Evolutionary conservation across 2,329 filamentous ascomycete genomes (phyloP).

Genomic region (Orbilia javanica): DNA sequence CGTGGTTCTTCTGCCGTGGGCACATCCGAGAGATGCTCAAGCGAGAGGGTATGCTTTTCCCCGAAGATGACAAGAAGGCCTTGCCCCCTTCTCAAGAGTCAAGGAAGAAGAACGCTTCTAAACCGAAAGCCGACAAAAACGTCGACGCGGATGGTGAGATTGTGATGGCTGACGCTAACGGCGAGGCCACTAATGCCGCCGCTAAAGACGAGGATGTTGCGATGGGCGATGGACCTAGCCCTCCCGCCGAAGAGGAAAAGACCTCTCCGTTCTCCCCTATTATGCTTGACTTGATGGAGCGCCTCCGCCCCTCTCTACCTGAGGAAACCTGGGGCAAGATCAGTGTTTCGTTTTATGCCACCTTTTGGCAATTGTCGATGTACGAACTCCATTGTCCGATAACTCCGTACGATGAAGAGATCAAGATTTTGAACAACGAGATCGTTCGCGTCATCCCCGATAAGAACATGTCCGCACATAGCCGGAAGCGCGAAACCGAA

Average conservation of each 20-base stretch:
- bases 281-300: conserved; percentile 79
- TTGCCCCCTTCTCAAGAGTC: conserved; percentile 62
- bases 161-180: conserved; percentile 50
- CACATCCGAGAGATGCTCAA: conserved; percentile 71
- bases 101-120: conserved; percentile 56
- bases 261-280: conserved; percentile 74
- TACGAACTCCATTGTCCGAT: conserved; percentile 83
- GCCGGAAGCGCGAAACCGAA: conserved; percentile 74
- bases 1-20: conserved; percentile 64
- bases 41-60: conserved; percentile 61
- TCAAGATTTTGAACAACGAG: conserved; percentile 76
- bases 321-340: conserved; percentile 76
- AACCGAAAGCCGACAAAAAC: conserved; percentile 40
- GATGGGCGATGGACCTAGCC: conserved; percentile 65
- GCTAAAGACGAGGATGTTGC: conserved; percentile 64
- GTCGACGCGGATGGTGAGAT: conserved; percentile 54
- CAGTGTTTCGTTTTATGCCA: conserved; percentile 84
- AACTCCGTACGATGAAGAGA: conserved; percentile 82
- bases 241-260: conserved; percentile 63
- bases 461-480: conserved; percentile 68
- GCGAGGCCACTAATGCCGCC: conserved; percentile 59
- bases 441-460: conserved; percentile 78
- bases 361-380: conserved; percentile 91
- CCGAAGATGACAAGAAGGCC: conserved; percentile 59
- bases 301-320: conserved; percentile 74